Percentiles rank a stretch among this genome's conserved stretches.
These are phyloP conservation scores for Boletellus ananas DNA, from an alignment of 768 basidiomycete genomes.

Conservation along the genomic window DNA sequence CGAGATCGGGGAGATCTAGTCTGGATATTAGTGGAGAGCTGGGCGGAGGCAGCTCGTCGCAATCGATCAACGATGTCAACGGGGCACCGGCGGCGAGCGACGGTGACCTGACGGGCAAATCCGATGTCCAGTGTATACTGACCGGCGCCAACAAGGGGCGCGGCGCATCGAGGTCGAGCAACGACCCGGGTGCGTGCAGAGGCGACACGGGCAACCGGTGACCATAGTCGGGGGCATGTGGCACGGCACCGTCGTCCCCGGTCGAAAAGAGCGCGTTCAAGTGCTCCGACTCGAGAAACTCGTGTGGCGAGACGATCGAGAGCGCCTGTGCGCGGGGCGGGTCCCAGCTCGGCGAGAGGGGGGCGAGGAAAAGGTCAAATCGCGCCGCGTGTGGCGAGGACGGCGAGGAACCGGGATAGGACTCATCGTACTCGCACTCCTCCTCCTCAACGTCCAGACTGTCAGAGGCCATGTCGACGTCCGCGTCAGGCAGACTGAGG, in stretches of 20 bases:
- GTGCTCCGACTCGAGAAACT: constrained; percentile 16
- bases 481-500: constrained; percentile 35
- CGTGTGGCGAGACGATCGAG: constrained; percentile 13
- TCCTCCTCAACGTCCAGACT: constrained; percentile 9
- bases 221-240: constrained; percentile 12
- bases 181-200: constrained; percentile 12
- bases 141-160: constrained; percentile 20
- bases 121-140: constrained; percentile 22
- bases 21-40: constrained; percentile 32
- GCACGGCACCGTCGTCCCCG: constrained; percentile 7
- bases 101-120: constrained; percentile 9
- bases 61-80: constrained; percentile 23
- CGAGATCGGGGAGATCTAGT: constrained; percentile 31
- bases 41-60: constrained; percentile 19
- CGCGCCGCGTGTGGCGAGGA: constrained; percentile 13
- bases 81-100: constrained; percentile 10
- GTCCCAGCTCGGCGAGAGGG: constrained; percentile 35
- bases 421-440: constrained; percentile 22
- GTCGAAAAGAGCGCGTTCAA: constrained; percentile 19
- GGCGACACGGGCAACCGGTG: constrained; percentile 15
- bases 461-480: constrained; percentile 14
- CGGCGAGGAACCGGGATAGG: constrained; percentile 6
- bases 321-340: constrained; percentile 10
- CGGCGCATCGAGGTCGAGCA: constrained; percentile 23
- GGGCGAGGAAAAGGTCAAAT: constrained; percentile 27